These are phyloP conservation scores for Aspergillus aculeatus DNA, from an alignment of 2,329 filamentous ascomycete genomes.

Conservation along the genomic window DNA sequence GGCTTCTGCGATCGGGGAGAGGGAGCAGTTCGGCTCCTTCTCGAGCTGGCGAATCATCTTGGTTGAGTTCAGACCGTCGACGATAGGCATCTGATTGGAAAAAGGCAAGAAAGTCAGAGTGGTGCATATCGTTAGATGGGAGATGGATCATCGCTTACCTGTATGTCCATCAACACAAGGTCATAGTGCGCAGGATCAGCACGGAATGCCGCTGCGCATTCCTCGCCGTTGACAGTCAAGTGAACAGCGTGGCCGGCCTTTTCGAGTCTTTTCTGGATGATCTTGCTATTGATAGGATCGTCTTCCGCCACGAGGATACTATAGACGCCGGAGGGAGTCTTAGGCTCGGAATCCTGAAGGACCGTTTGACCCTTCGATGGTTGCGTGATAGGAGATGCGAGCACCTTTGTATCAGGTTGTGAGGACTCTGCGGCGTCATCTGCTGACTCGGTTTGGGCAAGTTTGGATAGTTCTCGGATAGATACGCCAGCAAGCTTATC, in stretches of 20 bases:
- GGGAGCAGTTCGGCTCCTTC: constrained; percentile 47
- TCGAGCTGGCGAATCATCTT: constrained; percentile 80
- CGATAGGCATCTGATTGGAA: constrained; percentile 77
- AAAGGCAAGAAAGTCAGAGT: constrained; percentile 1
- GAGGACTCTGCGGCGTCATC: too few relatives aligned
- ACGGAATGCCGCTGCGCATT: constrained; percentile 71
- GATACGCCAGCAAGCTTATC: too few relatives aligned
- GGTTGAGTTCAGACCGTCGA: constrained; percentile 80
- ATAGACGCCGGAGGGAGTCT: constrained; percentile 2
- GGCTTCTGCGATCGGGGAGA: constrained; percentile 58
- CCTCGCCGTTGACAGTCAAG: constrained; percentile 79
- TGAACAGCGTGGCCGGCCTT: constrained; percentile 70
- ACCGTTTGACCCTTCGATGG: neutral
- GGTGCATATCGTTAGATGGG: neutral
- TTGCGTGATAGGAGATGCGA: neutral
- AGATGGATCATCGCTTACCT: constrained; percentile 55
- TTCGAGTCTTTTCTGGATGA: constrained; percentile 76
- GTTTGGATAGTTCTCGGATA: too few relatives aligned
- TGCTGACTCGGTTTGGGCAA: too few relatives aligned
- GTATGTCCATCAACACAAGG: constrained; percentile 89
- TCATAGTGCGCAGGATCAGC: constrained; percentile 67
- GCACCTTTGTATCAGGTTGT: too few relatives aligned
- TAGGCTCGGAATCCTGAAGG: neutral
- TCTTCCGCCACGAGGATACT: constrained; percentile 78
- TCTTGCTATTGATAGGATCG: constrained; percentile 82